Evolutionary conservation across 805 yeast genomes (phyloP), one percentile per base, ranked within the genome.

Genomic region (Ogataea zsoltii): DNA sequence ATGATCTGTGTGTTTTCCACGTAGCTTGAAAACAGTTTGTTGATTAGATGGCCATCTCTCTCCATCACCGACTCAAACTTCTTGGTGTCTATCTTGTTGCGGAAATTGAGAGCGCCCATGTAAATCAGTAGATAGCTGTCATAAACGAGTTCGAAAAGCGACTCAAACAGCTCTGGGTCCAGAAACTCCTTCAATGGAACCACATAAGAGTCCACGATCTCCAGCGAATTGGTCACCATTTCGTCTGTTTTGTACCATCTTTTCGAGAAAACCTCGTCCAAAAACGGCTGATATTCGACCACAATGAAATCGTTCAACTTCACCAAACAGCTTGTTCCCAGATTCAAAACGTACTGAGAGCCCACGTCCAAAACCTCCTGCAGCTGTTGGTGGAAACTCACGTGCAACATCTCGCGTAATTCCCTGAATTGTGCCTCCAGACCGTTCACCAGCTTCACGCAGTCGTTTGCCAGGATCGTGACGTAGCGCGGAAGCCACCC

Each of bases 31-130:
- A 86, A 83, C 19, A 77, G 63, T 28, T 72, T 74, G 58, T 74
- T 79, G 33, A 86, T 72, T 25, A 70, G 61, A 46, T 76, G 78
- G 33, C 83, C 79, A 65, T 87, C 94, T 48, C 78, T 66, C 48
- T 79, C 77, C 53, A 86, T 74, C 35, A 77, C 73, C 11, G 76
- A 79, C 37, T 74, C 62, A 25, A 67, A 55, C 47, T 61, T 61
- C 43, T 63, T 61, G 37, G 48, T 49, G 34, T 61, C 63, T 40
- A 65, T 55, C 35, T 57, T 55, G 50, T 58, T 50, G 36, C 45
- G 44, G 28, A 55, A 39, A 26, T 53, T 46, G 38, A 60, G 45
- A 11, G 55, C 55, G 6, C 51, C 52, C 29, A 68, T 66, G 57
- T 56, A 70, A 49, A 53, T 62, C 53, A 58, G 58, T 68, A 69